Base-by-base conservation (phyloP, 371 early-diverging fungal genomes). In the Mortierella sp. region DNA sequence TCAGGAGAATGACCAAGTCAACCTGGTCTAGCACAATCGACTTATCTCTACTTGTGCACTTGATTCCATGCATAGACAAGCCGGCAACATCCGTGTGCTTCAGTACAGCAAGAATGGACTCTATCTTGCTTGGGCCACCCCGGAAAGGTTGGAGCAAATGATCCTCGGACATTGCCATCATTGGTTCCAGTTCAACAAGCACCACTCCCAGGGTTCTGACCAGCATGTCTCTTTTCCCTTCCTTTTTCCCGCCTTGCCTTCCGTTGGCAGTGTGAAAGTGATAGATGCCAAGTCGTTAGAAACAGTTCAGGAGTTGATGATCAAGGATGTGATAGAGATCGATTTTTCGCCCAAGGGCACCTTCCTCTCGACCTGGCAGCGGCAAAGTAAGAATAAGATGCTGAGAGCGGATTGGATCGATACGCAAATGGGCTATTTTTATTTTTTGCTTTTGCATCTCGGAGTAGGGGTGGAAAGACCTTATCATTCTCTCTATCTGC, bases 311-410 rank as follows among this genome's bases (percentile, higher is more conserved):
- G 90, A 87, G 53, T 84, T 96, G 54, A 78, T 80, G 26, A 82
- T 84, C 59, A 80, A 84, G 60, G 89, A 89, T 67, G 87, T 95
- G 23, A 72, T 95, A 55, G 96, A 95, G 83, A 86, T 95, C 48
- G 93, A 86, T 79, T 93, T 96, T 73, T 98, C 98, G 19, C 96
- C 98, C 57, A 86, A 87, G 64, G 95, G 94, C 67, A 93, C 87
- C 43, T 98, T 90, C 61, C 54, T 96, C 28, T 89, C 94, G 34
- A 95, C 96, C 53, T 96, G 93, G 93, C 91, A 90, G 78, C 91
- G 95, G 46, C 89, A 86, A 55, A 84, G 94, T 93, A 84, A 80
- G 84, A 34, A 34, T 10, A 10, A 34, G 28, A 19, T 26, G 41
- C 23, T 23, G 53, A 45, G 24, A 24, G 30, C 3, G 3, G 43